These are phyloP conservation scores for Hydrangea macrophylla DNA, from an alignment of 148 eudicot species.

Conservation along the genomic window DNA sequence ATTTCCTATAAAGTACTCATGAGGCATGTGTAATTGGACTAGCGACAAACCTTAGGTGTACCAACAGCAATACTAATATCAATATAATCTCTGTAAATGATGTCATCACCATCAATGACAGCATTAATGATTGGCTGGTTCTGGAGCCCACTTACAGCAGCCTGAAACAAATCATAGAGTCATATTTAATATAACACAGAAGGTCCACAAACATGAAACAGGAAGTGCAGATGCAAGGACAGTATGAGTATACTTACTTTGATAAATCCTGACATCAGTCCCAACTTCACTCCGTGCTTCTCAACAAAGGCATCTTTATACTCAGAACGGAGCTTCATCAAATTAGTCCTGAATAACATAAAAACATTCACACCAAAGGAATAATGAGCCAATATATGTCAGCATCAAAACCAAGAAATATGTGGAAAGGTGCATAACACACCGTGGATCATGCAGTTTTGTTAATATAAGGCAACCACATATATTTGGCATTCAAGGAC, in stretches of 20 bases:
- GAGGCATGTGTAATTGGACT: not conserved
- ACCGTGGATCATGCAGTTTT: not conserved
- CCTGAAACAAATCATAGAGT: conserved; percentile 35
- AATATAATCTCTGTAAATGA: conserved; percentile 71
- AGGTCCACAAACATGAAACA: not conserved
- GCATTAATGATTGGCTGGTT: conserved; percentile 76
- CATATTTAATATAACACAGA: not conserved
- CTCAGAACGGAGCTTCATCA: conserved; percentile 85
- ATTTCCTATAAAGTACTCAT: not conserved
- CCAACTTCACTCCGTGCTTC: conserved; percentile 88
- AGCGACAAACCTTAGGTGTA: conserved; percentile 63
- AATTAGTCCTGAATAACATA: conserved; percentile 58
- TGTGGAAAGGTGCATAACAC: not conserved
- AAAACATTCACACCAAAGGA: not conserved
- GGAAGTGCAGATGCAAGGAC: not conserved
- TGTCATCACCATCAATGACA: conserved; percentile 85
- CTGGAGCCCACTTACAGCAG: conserved; percentile 77
- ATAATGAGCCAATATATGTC: not conserved
- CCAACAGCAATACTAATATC: conserved; percentile 93
- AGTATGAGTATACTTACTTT: conserved; percentile 37
- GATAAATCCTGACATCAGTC: conserved; percentile 84
- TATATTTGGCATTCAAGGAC: not conserved
- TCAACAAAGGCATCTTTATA: conserved; percentile 82
- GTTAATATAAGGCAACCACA: not conserved
- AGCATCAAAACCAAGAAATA: not conserved